A percentile compares a stretch with the other conserved stretches of the same genome.
phyloP scores from a whole-genome alignment of 306 rosid genomes.

The Gynostemma pentaphyllum region DNA sequence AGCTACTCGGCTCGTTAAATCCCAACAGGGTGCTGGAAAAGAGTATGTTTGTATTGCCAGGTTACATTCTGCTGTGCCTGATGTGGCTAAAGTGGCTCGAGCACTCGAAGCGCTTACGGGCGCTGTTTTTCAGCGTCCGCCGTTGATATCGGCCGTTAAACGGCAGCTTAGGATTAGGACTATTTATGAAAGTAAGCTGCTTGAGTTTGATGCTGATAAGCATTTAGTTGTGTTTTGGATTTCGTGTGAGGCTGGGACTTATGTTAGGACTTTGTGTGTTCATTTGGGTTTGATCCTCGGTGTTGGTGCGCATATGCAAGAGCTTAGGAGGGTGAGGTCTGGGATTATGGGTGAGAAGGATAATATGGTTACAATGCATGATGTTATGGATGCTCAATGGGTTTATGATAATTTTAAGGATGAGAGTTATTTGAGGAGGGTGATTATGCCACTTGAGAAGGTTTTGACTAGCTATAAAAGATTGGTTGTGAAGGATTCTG shows the following conservation, averaged over 20 bases:
- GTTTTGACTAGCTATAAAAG: slow-evolving; percentile 69
- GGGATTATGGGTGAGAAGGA: slow-evolving; percentile 83
- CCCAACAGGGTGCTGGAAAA: slow-evolving; percentile 80
- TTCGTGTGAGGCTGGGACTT: slow-evolving; percentile 75
- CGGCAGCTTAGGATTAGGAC: slow-evolving; percentile 83
- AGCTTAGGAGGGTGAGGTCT: slow-evolving; percentile 71
- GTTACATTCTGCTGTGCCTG: slow-evolving; percentile 57
- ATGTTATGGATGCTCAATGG: slow-evolving; percentile 88
- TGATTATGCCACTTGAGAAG: slow-evolving; percentile 65
- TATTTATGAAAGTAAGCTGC: slow-evolving; percentile 80
- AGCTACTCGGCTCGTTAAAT: slow-evolving; percentile 69
- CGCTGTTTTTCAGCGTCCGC: slow-evolving; percentile 79
- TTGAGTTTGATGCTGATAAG: slow-evolving; percentile 55
- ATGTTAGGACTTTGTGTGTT: slow-evolving; percentile 75
- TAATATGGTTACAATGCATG: slow-evolving; percentile 85
- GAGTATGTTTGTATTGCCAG: slow-evolving; percentile 78
- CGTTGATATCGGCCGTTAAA: slow-evolving; percentile 71
- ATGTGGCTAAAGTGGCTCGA: slow-evolving; percentile 53
- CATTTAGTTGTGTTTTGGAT: slow-evolving; percentile 72
- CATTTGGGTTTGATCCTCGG: slow-evolving; percentile 82
- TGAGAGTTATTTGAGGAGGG: slow-evolving; percentile 71
- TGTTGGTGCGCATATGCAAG: slow-evolving; percentile 84
- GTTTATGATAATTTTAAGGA: slow-evolving; percentile 50
- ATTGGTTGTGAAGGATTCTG: slow-evolving; percentile 77
- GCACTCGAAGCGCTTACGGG: slow-evolving; percentile 78